phyloP scores from a whole-genome alignment of 768 basidiomycete species.

The Leccinum boreale region DNA sequence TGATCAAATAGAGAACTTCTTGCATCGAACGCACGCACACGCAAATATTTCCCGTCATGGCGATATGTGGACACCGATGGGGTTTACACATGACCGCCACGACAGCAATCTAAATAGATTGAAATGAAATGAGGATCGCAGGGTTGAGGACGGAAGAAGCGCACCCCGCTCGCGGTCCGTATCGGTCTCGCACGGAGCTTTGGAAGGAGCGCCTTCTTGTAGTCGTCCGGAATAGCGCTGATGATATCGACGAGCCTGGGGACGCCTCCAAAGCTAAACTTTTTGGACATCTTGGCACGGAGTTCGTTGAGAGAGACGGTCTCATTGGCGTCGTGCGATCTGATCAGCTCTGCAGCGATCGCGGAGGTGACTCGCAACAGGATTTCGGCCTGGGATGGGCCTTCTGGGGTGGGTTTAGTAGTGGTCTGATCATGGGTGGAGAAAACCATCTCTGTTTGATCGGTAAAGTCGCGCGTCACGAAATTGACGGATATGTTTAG shows the following conservation, averaged over 20 bases:
- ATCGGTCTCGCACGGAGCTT: conserved; percentile 92
- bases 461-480: not conserved
- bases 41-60: conserved; percentile 99
- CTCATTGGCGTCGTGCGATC: conserved; percentile 74
- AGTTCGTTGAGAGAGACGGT: conserved; percentile 86
- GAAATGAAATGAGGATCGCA: not conserved
- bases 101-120: conserved; percentile 74
- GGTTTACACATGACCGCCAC: conserved; percentile 99
- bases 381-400: conserved; percentile 86
- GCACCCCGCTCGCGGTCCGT: conserved; percentile 91
- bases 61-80: conserved; percentile 98
- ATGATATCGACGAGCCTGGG: conserved; percentile 97
- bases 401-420: conserved; percentile 27
- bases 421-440: not conserved
- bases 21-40: conserved; percentile 55
- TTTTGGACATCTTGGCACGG: conserved; percentile 86
- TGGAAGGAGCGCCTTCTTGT: conserved; percentile 87
- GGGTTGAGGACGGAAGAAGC: conserved; percentile 18
- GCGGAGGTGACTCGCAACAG: conserved; percentile 90
- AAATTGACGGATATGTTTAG: conserved; percentile 5
- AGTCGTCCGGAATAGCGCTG: conserved; percentile 96
- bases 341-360: conserved; percentile 92
- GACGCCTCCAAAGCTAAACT: conserved; percentile 79
- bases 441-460: conserved; percentile 28
- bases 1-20: not conserved